Conservation (phyloP, 805 yeast species). For the Hanseniaspora meyeri region DNA sequence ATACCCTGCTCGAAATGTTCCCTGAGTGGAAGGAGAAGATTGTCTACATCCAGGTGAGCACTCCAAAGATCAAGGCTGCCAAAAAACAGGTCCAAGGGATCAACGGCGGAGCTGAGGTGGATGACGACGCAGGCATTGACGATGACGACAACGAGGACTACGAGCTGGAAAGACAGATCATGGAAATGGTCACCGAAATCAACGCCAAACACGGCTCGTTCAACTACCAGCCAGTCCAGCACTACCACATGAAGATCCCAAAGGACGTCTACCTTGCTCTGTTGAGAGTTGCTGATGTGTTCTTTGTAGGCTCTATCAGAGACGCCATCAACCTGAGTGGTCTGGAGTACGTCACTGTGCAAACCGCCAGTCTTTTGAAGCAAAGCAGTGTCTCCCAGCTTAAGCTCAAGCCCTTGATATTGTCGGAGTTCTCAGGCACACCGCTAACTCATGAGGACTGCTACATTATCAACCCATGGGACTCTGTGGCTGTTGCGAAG, state of each 20-base stretch:
- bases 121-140: conserved; percentile 14
- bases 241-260: conserved; percentile 79
- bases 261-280: conserved; percentile 83
- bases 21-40: conserved; percentile 87
- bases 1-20: conserved; percentile 72
- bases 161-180: conserved; percentile 64
- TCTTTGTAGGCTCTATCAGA: conserved; percentile 77
- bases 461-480: conserved; percentile 91
- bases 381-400: conserved; percentile 26
- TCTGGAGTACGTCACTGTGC: conserved; percentile 80
- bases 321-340: conserved; percentile 97
- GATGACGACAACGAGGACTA: conserved; percentile 32
- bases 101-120: background rate
- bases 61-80: conserved; percentile 34
- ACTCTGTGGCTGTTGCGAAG: conserved; percentile 81
- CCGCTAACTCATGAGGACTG: conserved; percentile 60
- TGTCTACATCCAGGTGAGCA: conserved; percentile 81
- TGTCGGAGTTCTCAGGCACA: conserved; percentile 91
- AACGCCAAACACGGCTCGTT: conserved; percentile 76
- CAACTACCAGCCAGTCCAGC: conserved; percentile 78
- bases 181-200: conserved; percentile 69
- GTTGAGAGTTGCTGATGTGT: conserved; percentile 78
- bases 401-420: conserved; percentile 45
- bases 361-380: conserved; percentile 33
- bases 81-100: conserved; percentile 35